Percentiles rank a stretch among this genome's conserved stretches.
These are phyloP conservation scores for Rubroboletus satanas DNA, from an alignment of 768 basidiomycete genomes.

Conservation along the genomic window DNA sequence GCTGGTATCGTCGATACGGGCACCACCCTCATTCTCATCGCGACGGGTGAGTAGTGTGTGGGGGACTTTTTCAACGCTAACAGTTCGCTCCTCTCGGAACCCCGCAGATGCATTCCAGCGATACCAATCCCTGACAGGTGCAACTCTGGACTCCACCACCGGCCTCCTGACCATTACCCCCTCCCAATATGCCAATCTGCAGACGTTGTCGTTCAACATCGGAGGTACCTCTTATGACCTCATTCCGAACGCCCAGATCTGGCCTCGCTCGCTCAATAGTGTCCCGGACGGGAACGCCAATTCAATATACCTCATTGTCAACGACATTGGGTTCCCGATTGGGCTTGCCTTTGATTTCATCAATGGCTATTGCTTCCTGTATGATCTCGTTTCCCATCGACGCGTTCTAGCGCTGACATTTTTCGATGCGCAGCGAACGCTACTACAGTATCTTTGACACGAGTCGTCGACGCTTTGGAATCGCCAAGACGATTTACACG, in stretches of 20 bases:
- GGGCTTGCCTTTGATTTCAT: no score
- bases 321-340: slow-evolving; percentile 10
- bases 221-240: slow-evolving; percentile 12
- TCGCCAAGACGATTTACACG: slow-evolving; percentile 35
- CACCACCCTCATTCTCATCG: slow-evolving; percentile 28
- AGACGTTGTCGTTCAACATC: slow-evolving; percentile 26
- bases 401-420: background rate
- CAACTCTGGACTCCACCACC: slow-evolving; percentile 19
- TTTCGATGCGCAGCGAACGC: slow-evolving; percentile 27
- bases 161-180: slow-evolving; percentile 28
- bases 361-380: no score
- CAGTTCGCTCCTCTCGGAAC: background rate
- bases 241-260: slow-evolving; percentile 30
- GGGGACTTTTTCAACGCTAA: background rate
- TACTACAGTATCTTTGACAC: slow-evolving; percentile 23
- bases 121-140: slow-evolving; percentile 27
- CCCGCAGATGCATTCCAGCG: slow-evolving; percentile 20
- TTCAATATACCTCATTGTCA: slow-evolving; percentile 29
- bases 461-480: slow-evolving; percentile 35
- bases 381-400: background rate
- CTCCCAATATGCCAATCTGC: slow-evolving; percentile 21
- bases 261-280: slow-evolving; percentile 30
- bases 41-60: slow-evolving; percentile 11
- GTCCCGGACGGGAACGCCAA: slow-evolving; percentile 24
- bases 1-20: slow-evolving; percentile 37